Evolutionary conservation across 768 basidiomycete genomes (phyloP).

Genomic region (Neoboletus brunneissimus): DNA sequence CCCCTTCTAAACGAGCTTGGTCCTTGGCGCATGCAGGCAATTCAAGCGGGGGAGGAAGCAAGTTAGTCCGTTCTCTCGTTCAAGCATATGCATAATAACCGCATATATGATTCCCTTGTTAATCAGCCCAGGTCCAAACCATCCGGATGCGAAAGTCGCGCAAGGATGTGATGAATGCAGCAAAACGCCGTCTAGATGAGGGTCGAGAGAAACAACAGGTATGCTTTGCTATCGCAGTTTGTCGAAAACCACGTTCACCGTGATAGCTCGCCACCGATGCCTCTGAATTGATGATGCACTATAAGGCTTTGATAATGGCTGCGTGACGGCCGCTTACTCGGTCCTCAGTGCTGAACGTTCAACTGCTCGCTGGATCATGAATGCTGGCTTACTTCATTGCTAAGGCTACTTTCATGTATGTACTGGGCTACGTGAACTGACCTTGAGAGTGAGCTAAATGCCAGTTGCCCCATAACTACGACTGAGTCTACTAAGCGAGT

Average conservation of each 20-base stretch:
- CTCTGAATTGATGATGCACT: constrained; percentile 39
- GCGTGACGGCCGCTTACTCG: constrained; percentile 14
- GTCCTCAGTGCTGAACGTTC: not conserved
- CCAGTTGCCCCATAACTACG: not conserved
- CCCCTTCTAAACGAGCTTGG: constrained; percentile 33
- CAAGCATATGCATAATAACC: not conserved
- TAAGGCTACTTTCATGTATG: not conserved
- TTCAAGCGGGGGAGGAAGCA: constrained; percentile 32
- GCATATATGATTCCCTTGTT: constrained; percentile 3
- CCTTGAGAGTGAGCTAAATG: not conserved
- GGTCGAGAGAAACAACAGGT: constrained; percentile 40
- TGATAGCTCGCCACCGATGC: constrained; percentile 38
- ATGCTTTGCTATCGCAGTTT: not conserved
- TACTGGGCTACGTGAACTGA: constrained; percentile 1
- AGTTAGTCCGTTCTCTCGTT: constrained; percentile 28
- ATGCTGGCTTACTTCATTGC: not conserved
- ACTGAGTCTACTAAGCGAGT: constrained; percentile 19
- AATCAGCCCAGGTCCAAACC: constrained; percentile 33
- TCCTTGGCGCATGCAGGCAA: constrained; percentile 28
- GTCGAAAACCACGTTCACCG: not conserved
- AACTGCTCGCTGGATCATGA: not conserved
- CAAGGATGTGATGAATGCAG: constrained; percentile 31
- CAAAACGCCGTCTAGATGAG: constrained; percentile 35
- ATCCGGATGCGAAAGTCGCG: constrained; percentile 35
- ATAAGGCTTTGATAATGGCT: constrained; percentile 36